These are phyloP conservation scores for Boletus pseudo-olivaceus DNA, from an alignment of 768 basidiomycete genomes.

Conservation along the genomic window DNA sequence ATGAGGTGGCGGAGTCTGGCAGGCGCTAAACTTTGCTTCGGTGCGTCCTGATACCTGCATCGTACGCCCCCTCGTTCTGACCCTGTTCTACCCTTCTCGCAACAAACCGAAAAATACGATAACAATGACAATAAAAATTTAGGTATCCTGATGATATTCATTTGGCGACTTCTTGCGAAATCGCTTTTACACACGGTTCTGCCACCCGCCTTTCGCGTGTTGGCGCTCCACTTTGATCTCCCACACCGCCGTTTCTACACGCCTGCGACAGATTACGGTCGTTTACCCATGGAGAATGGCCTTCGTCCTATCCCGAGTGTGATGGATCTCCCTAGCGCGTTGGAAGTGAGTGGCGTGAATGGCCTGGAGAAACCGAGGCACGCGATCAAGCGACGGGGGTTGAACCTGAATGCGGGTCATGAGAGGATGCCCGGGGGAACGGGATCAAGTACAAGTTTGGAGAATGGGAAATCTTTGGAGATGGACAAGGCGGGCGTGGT, in stretches of 20 bases:
- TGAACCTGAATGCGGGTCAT: not conserved
- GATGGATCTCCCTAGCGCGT: constrained; percentile 63
- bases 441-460: constrained; percentile 30
- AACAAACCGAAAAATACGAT: not conserved
- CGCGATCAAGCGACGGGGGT: constrained; percentile 24
- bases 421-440: constrained; percentile 11
- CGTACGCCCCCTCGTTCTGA: not conserved
- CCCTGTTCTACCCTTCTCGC: not conserved
- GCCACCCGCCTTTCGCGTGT: constrained; percentile 79
- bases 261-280: constrained; percentile 84
- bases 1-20: constrained; percentile 38
- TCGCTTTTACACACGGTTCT: constrained; percentile 66
- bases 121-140: not conserved
- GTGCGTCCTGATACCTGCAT: constrained; percentile 25
- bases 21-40: constrained; percentile 38
- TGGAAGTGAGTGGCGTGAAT: constrained; percentile 39
- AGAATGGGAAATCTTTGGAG: constrained; percentile 22
- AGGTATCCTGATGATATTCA: constrained; percentile 79
- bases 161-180: constrained; percentile 88
- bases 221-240: constrained; percentile 63
- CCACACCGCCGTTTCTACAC: constrained; percentile 88
- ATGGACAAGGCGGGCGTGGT: constrained; percentile 30
- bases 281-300: constrained; percentile 54
- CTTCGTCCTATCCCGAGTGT: constrained; percentile 80
- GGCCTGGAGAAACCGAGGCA: constrained; percentile 35